Evolutionary conservation across 352 stramenopile genomes (phyloP).

Genomic region (Phytophthora cryptogea): DNA sequence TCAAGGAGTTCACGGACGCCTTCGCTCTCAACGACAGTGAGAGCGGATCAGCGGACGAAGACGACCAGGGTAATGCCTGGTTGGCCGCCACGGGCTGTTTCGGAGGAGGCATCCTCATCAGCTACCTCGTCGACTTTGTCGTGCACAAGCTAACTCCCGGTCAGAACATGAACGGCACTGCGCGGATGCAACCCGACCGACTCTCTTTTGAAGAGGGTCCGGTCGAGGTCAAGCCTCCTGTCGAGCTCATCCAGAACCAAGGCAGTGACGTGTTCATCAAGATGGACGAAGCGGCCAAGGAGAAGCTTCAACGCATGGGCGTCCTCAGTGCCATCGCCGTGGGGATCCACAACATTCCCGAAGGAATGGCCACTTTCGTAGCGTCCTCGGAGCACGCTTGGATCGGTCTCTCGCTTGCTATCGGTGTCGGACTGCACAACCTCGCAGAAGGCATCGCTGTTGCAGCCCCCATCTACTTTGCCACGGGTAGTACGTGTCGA

Average conservation of each 20-base stretch:
- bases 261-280: constrained; percentile 52
- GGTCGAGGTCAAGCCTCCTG: constrained; percentile 40
- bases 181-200: constrained; percentile 38
- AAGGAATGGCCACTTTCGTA: constrained; percentile 96
- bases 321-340: constrained; percentile 94
- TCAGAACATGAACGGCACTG: constrained; percentile 42
- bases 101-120: constrained; percentile 77
- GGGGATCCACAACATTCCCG: constrained; percentile 96
- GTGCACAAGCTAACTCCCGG: constrained; percentile 46
- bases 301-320: constrained; percentile 83
- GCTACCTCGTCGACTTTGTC: constrained; percentile 58
- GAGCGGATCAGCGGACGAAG: constrained; percentile 10
- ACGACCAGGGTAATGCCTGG: constrained; percentile 55
- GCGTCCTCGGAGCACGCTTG: constrained; percentile 87
- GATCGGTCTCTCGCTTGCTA: constrained; percentile 88
- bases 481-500: constrained; percentile 92
- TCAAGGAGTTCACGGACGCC: constrained; percentile 45
- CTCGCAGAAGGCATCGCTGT: constrained; percentile 97
- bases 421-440: constrained; percentile 96
- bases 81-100: constrained; percentile 86
- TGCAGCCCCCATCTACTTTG: constrained; percentile 96
- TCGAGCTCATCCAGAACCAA: constrained; percentile 60
- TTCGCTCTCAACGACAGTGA: constrained; percentile 32
- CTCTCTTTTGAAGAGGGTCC: constrained; percentile 40
- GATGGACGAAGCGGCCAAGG: constrained; percentile 48